Base-by-base conservation (phyloP, 352 stramenopile species). In the Globisporangium nodosum region DNA sequence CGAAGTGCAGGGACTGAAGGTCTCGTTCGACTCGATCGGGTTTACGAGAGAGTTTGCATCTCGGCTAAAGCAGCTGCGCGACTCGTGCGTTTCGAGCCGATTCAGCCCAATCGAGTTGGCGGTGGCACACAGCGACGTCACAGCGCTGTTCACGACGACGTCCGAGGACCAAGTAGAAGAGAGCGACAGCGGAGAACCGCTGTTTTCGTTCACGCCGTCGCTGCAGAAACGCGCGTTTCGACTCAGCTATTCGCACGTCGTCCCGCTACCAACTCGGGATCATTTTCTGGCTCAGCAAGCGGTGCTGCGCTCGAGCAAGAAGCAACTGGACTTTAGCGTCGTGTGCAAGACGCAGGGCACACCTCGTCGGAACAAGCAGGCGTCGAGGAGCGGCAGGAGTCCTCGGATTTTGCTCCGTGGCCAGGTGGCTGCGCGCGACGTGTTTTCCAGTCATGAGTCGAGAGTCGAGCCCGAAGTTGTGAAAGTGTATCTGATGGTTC, bases 51-150 rank as follows among this genome's bases (percentile, higher is more conserved):
- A 61, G 13, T 74, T 83, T 24, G 69, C 85, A 4, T 57, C 71
- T 0, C 58, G 68, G 48, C 64, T 88, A 5, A 74, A 69, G 6
- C 64, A 75, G 49, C 63, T 85, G 21, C 73, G 76, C 12, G 73
- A 88, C 61, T 68, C 70, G 0, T 73, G 74, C 9, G 59, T 76
- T 8, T 80, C 71, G 3, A 85, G 71, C 45, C 69, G 78, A 16
- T 85, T 79, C 49, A 73, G 64, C 49, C 75, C 78, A 1, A 70
- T 86, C 16, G 52, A 85, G 31, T 68, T 88, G n/a, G 52, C 59
- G 0, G 70, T 86, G 21, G 69, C 65, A 0, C 71, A 85, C 42
- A 65, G 65, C 48, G 56, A 83, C 30, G 55, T 75, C 20, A 7
- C 49, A 5, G 43, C 58, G 18, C 16, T 68, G 5, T 54, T 71